phyloP scores from a whole-genome alignment of 2,329 filamentous ascomycete genomes.

The Sporothrix brasiliensis region DNA sequence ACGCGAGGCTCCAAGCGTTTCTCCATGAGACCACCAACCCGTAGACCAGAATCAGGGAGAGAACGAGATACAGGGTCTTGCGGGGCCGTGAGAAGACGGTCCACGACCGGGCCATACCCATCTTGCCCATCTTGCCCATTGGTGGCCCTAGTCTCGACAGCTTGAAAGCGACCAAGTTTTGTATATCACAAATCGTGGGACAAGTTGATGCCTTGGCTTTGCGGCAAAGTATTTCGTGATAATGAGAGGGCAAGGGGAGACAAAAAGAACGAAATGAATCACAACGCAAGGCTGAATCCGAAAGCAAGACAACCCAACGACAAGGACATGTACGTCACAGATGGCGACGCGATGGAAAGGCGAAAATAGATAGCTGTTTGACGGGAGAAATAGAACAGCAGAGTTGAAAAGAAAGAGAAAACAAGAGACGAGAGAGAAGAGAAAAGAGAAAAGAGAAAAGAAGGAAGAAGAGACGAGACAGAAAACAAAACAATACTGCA shows the following conservation, averaged over 20 bases:
- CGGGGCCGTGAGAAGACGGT: slow-evolving; percentile 21
- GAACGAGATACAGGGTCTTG: slow-evolving; percentile 4
- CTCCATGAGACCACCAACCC: slow-evolving; percentile 17
- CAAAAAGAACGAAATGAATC: neutral
- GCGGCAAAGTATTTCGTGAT: neutral
- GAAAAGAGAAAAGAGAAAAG: neutral
- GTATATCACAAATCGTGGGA: neutral
- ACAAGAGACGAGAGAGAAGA: too few relatives aligned
- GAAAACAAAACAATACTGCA: neutral
- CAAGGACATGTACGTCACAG: slow-evolving; percentile 1
- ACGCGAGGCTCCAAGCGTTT: slow-evolving; percentile 6
- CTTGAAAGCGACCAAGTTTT: neutral
- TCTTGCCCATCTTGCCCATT: slow-evolving; percentile 15
- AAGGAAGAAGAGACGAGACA: neutral
- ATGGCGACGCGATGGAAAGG: neutral
- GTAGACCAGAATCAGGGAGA: slow-evolving; percentile 5
- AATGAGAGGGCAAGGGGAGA: neutral
- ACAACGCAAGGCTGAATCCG: slow-evolving; percentile 7
- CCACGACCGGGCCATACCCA: slow-evolving; percentile 13
- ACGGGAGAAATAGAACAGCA: neutral
- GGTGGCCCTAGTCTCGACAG: neutral
- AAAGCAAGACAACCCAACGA: slow-evolving; percentile 1
- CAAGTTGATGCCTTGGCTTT: neutral
- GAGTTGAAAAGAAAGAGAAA: neutral
- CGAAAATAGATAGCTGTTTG: too few relatives aligned